Base-by-base conservation (phyloP, 192 early-diverging fungal genomes). In the Coemansia sp. region DNA sequence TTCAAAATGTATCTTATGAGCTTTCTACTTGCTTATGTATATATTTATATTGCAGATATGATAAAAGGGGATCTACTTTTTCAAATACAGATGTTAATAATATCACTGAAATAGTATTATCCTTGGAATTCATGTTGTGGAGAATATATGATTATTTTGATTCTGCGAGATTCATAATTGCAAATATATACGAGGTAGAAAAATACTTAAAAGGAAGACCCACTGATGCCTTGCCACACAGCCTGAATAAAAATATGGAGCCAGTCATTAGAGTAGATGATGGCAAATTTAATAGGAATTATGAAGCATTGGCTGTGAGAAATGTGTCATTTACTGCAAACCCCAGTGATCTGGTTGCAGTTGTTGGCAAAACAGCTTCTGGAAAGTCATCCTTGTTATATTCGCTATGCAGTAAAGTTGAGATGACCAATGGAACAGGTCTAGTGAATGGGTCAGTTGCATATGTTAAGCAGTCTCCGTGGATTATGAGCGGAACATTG, bases 401-500 rank as follows among this genome's bases (percentile, higher is more conserved):
- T 19, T 11, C 63, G 9, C 37, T 66, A n/a, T 56, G 64, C 43
- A 50, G 64, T 42, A 53, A 66, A 40, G 15, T 66, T 8, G 85
- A 79, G 56, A 80, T 83, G 42, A 62, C 65, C 5, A 38, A n/a
- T 6, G 67, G 67, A 4, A 18, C 57, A 11, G 84, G 92, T 9
- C 58, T 68, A 4, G 80, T 91, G 21, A 77, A 82, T 37, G 90
- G 90, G 8, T 75, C 77, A 8, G 76, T 68, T 41, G 67, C 40
- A 12, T 68, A 72, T 48, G 47, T 68, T 26, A 59, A 18, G 57
- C 47, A 74, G 23, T 68, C 72, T 44, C 80, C 87, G 6, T 90
- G 85, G 85, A 77, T 88, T 18, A 91, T 92, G 77, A 92, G 91
- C 41, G 88, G 85, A 12, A 91, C 90, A 1, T 50, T 93, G 85